These are phyloP conservation scores for Metschnikowia noctiluminum DNA, from an alignment of 805 yeast species.

Conservation along the genomic window DNA sequence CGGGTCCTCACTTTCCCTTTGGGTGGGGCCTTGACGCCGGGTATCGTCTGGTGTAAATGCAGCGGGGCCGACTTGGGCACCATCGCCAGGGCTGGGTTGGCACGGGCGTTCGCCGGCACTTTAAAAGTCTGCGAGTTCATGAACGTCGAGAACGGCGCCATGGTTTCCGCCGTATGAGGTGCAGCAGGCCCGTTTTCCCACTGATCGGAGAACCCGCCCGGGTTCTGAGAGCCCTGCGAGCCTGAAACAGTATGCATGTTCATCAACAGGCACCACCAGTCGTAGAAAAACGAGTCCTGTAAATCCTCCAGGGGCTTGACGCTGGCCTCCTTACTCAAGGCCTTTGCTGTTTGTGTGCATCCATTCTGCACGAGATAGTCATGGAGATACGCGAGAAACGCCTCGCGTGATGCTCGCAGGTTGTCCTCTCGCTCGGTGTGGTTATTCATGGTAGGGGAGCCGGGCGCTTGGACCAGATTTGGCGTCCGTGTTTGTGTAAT, in stretches of 20 bases:
- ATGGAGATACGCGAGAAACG: conserved; percentile 11
- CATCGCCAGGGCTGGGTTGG: not conserved
- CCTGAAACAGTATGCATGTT: not conserved
- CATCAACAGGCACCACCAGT: conserved; percentile 16
- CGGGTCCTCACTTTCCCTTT: conserved; percentile 2
- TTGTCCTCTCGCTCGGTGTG: conserved; percentile 1
- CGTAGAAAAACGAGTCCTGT: conserved; percentile 8
- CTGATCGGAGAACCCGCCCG: not conserved
- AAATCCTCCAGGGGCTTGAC: conserved; percentile 2
- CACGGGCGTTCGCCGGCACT: conserved; percentile 1
- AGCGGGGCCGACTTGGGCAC: not conserved
- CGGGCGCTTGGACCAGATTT: not conserved
- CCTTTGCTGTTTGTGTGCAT: conserved; percentile 11
- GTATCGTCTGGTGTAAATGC: not conserved
- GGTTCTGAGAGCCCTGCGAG: not conserved
- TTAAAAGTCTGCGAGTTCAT: conserved; percentile 1
- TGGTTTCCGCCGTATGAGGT: not conserved
- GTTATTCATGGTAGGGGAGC: not conserved
- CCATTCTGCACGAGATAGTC: conserved; percentile 16
- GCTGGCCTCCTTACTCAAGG: conserved; percentile 11
- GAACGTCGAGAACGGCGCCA: not conserved
- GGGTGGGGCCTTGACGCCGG: not conserved
- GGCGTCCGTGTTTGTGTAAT: not conserved
- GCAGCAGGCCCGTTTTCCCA: not conserved
- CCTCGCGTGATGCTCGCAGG: conserved; percentile 8